Conservation (phyloP, 2,329 filamentous ascomycete genomes). For the Atkinsonella hypoxylon region DNA sequence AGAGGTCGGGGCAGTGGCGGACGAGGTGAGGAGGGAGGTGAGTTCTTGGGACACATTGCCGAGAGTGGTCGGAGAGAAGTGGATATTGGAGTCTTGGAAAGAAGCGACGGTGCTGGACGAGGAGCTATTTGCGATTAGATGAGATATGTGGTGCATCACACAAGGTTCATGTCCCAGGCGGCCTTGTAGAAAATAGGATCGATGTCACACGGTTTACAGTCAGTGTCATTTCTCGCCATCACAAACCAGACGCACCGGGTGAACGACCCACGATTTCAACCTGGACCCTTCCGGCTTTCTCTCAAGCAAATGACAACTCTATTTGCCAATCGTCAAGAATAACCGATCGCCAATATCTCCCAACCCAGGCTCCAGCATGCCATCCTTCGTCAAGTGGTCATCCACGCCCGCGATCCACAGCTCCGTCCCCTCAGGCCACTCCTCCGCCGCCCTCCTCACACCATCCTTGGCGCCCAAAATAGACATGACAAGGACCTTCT, state of each 20-base stretch:
- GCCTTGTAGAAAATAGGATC: too few species aligned
- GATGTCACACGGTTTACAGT: too few species aligned
- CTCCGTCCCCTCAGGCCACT: constrained; percentile 68
- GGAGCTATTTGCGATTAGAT: constrained; percentile 39
- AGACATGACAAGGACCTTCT: constrained; percentile 62
- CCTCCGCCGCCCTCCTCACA: constrained; percentile 55
- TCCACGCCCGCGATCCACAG: constrained; percentile 80
- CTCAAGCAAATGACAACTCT: too few species aligned
- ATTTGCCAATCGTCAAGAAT: constrained; percentile 53
- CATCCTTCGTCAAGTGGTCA: constrained; percentile 55
- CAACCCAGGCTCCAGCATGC: constrained; percentile 84
- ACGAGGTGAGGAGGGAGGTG: constrained; percentile 32
- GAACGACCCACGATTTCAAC: too few species aligned
- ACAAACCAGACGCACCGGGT: too few species aligned
- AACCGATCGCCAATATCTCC: constrained; percentile 86
- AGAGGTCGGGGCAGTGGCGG: constrained; percentile 24
- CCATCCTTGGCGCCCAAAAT: constrained; percentile 64
- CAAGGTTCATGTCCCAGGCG: not conserved
- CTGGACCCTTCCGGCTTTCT: too few species aligned
- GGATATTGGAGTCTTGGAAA: constrained; percentile 72
- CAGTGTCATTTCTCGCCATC: too few species aligned
- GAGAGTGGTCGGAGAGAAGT: constrained; percentile 54
- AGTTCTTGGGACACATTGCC: constrained; percentile 43
- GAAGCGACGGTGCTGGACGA: constrained; percentile 73
- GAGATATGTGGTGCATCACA: not conserved